Conservation (phyloP, 2,329 filamentous ascomycete species). For the Rhexocercosporidium sp. region DNA sequence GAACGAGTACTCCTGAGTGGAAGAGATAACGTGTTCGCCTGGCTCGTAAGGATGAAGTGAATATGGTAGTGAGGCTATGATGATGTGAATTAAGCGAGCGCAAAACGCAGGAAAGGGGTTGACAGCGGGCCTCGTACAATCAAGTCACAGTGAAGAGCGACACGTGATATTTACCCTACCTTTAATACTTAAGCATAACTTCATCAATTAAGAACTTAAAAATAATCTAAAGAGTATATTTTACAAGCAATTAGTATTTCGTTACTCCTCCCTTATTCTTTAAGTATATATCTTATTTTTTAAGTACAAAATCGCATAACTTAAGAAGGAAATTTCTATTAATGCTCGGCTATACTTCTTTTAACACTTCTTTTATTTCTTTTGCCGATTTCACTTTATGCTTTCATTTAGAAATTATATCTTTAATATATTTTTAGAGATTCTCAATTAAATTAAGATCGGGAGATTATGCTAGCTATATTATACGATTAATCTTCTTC, state of each 20-base stretch:
- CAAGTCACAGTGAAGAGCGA: too few species aligned
- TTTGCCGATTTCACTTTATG: neutral
- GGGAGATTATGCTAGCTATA: neutral
- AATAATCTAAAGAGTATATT: too few species aligned
- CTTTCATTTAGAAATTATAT: neutral
- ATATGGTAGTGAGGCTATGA: too few species aligned
- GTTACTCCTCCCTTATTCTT: neutral
- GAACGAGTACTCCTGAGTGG: too few species aligned
- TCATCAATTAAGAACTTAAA: too few species aligned
- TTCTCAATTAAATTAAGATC: neutral
- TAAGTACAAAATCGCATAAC: neutral
- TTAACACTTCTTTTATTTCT: neutral
- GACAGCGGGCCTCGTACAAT: too few species aligned
- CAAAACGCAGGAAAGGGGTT: too few species aligned
- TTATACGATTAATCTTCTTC: neutral
- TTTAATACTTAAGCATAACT: too few species aligned
- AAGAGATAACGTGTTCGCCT: too few species aligned
- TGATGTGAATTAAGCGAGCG: too few species aligned
- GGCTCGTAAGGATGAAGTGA: too few species aligned
- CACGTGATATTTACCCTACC: too few species aligned
- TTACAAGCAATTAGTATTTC: neutral
- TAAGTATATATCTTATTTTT: neutral
- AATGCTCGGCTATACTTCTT: neutral
- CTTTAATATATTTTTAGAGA: neutral
- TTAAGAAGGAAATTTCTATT: neutral